phyloP scores from a whole-genome alignment of 306 rosid genomes.

The Arachis stenosperma region DNA sequence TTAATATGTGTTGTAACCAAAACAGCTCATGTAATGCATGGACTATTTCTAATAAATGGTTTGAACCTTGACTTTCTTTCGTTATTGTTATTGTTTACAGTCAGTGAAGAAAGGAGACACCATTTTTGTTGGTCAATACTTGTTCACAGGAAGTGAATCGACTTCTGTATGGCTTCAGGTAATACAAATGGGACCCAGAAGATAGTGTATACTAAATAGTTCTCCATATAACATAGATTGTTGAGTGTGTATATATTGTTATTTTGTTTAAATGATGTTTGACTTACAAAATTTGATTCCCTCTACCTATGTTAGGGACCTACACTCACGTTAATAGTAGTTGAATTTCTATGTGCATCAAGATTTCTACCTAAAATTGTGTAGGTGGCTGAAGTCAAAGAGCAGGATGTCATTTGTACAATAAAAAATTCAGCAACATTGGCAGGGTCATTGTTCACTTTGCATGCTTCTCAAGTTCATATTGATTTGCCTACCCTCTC shows the following conservation, averaged over 20 bases:
- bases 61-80: constrained; percentile 30
- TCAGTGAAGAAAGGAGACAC: constrained; percentile 89
- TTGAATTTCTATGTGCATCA: constrained; percentile 38
- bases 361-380: constrained; percentile 41
- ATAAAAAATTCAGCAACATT: constrained; percentile 89
- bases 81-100: constrained; percentile 52
- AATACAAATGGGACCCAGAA: constrained; percentile 18
- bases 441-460: constrained; percentile 93
- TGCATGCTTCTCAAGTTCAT: constrained; percentile 89
- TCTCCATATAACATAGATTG: constrained; percentile 17
- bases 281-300: background rate
- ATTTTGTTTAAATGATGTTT: constrained; percentile 22
- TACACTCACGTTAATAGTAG: constrained; percentile 1
- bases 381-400: constrained; percentile 81
- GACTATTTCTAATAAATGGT: constrained; percentile 14
- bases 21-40: background rate
- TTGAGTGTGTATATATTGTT: constrained; percentile 14
- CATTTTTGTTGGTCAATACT: constrained; percentile 90
- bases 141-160: constrained; percentile 99
- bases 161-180: constrained; percentile 99
- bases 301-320: background rate
- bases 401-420: constrained; percentile 74
- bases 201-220: background rate
- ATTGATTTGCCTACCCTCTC: constrained; percentile 89
- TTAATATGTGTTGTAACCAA: background rate